Conservation (phyloP, 2,329 filamentous ascomycete species). For the Didymella keratinophila region DNA sequence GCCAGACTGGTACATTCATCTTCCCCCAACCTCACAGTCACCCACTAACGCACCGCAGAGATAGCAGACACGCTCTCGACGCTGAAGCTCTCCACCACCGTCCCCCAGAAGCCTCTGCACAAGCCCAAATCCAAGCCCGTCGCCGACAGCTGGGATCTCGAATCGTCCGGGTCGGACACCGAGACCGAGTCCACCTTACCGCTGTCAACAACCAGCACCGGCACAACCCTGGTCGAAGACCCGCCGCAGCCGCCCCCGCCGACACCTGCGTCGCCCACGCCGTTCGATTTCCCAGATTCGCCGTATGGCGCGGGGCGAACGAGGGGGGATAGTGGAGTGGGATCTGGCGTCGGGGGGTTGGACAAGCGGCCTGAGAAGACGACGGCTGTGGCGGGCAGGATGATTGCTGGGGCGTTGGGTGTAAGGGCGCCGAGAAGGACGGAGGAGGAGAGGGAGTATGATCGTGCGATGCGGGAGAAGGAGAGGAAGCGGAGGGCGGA, state of each 20-base stretch:
- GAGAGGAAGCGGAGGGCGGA: slow-evolving; percentile 79
- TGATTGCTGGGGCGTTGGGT: slow-evolving; percentile 90
- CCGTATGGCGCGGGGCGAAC: slow-evolving; percentile 25
- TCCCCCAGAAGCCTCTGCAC: slow-evolving; percentile 41
- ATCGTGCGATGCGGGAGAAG: slow-evolving; percentile 81
- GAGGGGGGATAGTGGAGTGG: slow-evolving; percentile 35
- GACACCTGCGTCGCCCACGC: slow-evolving; percentile 46
- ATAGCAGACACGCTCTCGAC: slow-evolving; percentile 48
- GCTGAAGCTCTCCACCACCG: slow-evolving; percentile 47
- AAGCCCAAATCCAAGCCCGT: slow-evolving; percentile 54
- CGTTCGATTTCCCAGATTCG: slow-evolving; percentile 44
- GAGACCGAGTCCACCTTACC: slow-evolving; percentile 44
- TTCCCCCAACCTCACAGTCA: too few species aligned
- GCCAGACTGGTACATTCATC: slow-evolving; percentile 24
- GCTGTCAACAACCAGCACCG: slow-evolving; percentile 22
- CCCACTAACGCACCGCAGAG: slow-evolving; percentile 34
- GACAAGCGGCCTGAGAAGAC: slow-evolving; percentile 81
- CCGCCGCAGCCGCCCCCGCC: slow-evolving; percentile 45
- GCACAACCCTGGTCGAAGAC: slow-evolving; percentile 13
- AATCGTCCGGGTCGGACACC: slow-evolving; percentile 56
- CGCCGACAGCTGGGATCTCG: slow-evolving; percentile 82
- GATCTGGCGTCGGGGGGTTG: slow-evolving; percentile 19
- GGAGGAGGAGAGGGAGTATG: slow-evolving; percentile 88
- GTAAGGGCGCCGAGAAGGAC: slow-evolving; percentile 81
- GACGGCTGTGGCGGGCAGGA: slow-evolving; percentile 83